Base-by-base conservation (phyloP, 192 early-diverging fungal species). In the Coemansia nantahalensis region DNA sequence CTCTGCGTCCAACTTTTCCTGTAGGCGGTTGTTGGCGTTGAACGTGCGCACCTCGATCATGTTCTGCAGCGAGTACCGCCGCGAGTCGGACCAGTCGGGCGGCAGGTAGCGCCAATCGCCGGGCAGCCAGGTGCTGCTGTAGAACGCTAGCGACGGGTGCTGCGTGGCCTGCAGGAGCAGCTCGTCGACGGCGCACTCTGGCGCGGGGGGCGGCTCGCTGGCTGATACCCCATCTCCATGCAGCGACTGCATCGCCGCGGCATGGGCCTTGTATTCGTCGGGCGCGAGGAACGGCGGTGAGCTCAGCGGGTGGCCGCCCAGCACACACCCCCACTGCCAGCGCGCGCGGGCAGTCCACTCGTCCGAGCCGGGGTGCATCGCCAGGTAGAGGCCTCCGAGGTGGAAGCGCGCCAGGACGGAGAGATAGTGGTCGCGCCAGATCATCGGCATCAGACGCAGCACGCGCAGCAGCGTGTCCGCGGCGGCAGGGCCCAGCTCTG, bases 1-100 rank as follows among this genome's bases (percentile, higher is more conserved):
- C 21, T 46, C 26, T 12, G 37, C 18, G 35, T 22, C 45, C 16
- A 57, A 19, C 31, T 54, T 46, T 15, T 65, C 62, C 31, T 56
- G 45, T 16, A 72, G 48, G 7, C 71, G 55, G 56, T 65, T 74
- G 10, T 52, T 60, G n/a, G 75, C 68, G 28, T 83, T 85, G 35
- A 84, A 85, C 3, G 74, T 72, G 21, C 82, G 79, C 39, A 88
- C 74, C 54, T 83, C 53, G 5, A 86, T 53, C 48, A 79, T 73
- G 39, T 84, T 79, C 51, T 85, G 80, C 58, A 88, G 56, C 62
- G 80, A 81, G 67, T 88, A 86, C 48, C 81, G 83, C 51, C 77
- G 77, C 39, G 82, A 84, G 34, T 80, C 81, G 19, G 79, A 67
- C 38, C 77, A 66, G 22, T 75, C 47, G 0, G 57, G 59, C 6